Percentiles rank a stretch among this genome's conserved stretches.
Conservation (phyloP, 2,329 filamentous ascomycete genomes). For the Cladosporium austrohemisphaericum region DNA sequence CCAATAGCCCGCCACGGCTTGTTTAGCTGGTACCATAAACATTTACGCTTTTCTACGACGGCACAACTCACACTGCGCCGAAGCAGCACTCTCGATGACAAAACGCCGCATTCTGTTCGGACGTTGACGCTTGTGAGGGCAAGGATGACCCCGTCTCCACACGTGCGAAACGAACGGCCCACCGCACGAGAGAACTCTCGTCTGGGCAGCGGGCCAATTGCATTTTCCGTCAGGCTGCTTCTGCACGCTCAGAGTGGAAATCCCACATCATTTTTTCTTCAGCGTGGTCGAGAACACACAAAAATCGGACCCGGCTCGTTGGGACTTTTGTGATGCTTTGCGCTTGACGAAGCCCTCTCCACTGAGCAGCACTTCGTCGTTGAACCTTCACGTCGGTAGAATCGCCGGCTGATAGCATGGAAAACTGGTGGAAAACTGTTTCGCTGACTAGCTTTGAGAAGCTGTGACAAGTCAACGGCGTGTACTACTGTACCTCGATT, state of each 20-base stretch:
- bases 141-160: background rate
- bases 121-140: too few relatives aligned
- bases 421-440: background rate
- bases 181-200: background rate
- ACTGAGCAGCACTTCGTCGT: background rate
- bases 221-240: background rate
- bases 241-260: background rate
- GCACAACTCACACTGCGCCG: background rate
- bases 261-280: background rate
- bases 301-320: conserved; percentile 5
- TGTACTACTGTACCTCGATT: background rate
- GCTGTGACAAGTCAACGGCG: conserved; percentile 5
- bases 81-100: too few relatives aligned
- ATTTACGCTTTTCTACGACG: background rate
- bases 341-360: background rate
- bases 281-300: background rate
- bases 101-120: too few relatives aligned
- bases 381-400: background rate
- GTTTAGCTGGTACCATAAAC: background rate
- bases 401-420: background rate
- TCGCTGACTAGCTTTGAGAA: background rate
- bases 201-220: background rate
- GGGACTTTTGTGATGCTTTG: background rate
- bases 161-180: conserved; percentile 7
- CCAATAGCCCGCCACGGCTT: background rate